A percentile compares a stretch with the other conserved stretches of the same genome.
phyloP scores from a whole-genome alignment of 345 rosid genomes.

The Toxicodendron radicans region DNA sequence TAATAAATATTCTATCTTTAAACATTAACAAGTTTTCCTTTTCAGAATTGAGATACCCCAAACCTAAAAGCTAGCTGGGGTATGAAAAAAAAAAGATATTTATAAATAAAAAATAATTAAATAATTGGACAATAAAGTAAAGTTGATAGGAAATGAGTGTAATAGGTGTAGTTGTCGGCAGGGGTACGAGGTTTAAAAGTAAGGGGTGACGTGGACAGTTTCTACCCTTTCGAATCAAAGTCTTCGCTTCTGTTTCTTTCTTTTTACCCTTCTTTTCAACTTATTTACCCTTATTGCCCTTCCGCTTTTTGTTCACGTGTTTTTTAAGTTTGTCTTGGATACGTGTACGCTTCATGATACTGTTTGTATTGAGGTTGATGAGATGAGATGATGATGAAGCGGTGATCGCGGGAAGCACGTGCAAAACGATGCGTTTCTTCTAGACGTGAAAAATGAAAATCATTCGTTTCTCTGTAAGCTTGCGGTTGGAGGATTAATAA shows the following conservation, averaged over 20 bases:
- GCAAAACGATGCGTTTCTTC: neutral
- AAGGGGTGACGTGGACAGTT: slow-evolving; percentile 42
- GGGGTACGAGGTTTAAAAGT: slow-evolving; percentile 45
- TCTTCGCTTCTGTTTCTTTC: neutral
- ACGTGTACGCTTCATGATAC: neutral
- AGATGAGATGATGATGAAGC: neutral
- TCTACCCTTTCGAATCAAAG: slow-evolving; percentile 33
- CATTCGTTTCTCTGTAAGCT: neutral
- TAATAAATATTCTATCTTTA: neutral
- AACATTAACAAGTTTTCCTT: neutral
- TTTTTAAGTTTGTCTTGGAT: neutral
- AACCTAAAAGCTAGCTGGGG: neutral
- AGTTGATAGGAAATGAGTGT: slow-evolving; percentile 12
- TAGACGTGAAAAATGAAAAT: neutral
- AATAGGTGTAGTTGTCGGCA: slow-evolving; percentile 37
- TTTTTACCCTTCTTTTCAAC: neutral
- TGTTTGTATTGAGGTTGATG: neutral
- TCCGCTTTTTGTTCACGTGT: neutral
- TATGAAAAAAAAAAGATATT: neutral
- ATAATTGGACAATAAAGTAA: neutral
- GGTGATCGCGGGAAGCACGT: neutral
- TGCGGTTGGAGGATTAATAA: too few species aligned
- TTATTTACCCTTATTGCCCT: slow-evolving; percentile 32
- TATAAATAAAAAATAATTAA: neutral
- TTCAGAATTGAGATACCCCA: slow-evolving; percentile 2